Base-by-base conservation (phyloP, 139 green algal genomes). In the Chlorella sp. region DNA sequence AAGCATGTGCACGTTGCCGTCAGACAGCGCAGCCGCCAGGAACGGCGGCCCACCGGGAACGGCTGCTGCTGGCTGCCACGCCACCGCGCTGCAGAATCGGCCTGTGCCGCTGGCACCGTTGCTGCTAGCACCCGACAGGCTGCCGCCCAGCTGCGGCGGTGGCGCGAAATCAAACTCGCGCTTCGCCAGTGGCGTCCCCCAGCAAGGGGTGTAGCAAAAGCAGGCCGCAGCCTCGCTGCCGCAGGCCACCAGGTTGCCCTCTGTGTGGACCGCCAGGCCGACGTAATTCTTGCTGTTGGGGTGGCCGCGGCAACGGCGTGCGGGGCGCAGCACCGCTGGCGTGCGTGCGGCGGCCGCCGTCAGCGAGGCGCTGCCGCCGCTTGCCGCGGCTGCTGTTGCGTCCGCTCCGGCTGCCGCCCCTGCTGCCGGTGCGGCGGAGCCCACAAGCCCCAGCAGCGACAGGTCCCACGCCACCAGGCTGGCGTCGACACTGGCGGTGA, bases 251-350 rank as follows among this genome's bases (percentile, higher is more conserved):
- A 98, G 77, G 14, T 83, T 84, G 14, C 89, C 87, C 8, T 89
- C 82, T 0, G 74, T 40, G 15, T 65, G 46, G 33, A 97, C 89
- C 2, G 88, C 64, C 41, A 98, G 77, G 8, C 94, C 94, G 23
- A 97, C 93, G 77, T 98, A 98, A 81, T 98, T 96, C 53, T 92
- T 91, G 45, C 87, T 74, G 77, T 98, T 98, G 31, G 53, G 61
- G 76, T 98, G 94, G 29, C 94, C 94, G 0, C 41, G 21, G 68
- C 89, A 95, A 6, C 42, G 42, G 50, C 58, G 58, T 48, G 15
- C 25, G 48, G 31, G 69, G 60, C n/a, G 56, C 29, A 67, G 12
- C 42, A 78, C 51, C 33, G 6, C 19, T 59, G 43, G 46, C 50
- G 25, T 29, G 14, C 40, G 64, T 38, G 53, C 63, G 36, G 38